Percentiles rank a stretch among this genome's conserved stretches.
phyloP scores from a whole-genome alignment of 2,329 filamentous ascomycete species.

The Laburnicola sp. region DNA sequence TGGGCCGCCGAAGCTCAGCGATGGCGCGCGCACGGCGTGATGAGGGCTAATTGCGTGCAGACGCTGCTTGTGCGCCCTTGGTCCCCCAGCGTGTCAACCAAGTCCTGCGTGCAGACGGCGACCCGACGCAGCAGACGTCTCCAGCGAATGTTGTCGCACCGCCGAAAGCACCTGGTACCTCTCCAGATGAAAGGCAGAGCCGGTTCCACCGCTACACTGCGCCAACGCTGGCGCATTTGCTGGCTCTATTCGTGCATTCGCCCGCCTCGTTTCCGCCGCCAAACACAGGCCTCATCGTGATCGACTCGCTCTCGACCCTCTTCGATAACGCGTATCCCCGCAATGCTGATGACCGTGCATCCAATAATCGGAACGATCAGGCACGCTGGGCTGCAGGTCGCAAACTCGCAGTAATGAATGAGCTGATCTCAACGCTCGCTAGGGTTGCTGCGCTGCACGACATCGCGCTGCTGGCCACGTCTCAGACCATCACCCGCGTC shows the following conservation, averaged over 20 bases:
- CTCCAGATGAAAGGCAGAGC: constrained; percentile 38
- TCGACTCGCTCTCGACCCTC: constrained; percentile 77
- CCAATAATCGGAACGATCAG: constrained; percentile 49
- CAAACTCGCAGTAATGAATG: constrained; percentile 65
- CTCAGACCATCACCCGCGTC: constrained; percentile 82
- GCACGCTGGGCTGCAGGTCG: constrained; percentile 54
- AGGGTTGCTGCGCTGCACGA: constrained; percentile 74
- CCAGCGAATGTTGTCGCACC: constrained; percentile 12
- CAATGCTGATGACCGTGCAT: constrained; percentile 49
- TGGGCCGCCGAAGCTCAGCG: constrained; percentile 14
- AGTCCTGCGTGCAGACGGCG: constrained; percentile 43
- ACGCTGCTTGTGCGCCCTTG: constrained; percentile 57
- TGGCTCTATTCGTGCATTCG: constrained; percentile 74
- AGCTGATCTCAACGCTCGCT: constrained; percentile 62
- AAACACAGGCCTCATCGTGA: constrained; percentile 68
- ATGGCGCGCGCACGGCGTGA: constrained; percentile 8
- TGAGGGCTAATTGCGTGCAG: constrained; percentile 36
- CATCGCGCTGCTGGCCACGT: constrained; percentile 74
- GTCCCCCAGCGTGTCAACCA: constrained; percentile 53
- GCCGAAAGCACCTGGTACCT: constrained; percentile 14
- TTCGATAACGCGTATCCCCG: constrained; percentile 78
- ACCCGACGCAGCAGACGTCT: constrained; percentile 4
- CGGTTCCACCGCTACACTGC: constrained; percentile 68
- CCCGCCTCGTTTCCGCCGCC: constrained; percentile 64
- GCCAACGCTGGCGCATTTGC: constrained; percentile 64